Conservation (phyloP, 2,329 filamentous ascomycete species). For the Curvularia verruculosa region DNA sequence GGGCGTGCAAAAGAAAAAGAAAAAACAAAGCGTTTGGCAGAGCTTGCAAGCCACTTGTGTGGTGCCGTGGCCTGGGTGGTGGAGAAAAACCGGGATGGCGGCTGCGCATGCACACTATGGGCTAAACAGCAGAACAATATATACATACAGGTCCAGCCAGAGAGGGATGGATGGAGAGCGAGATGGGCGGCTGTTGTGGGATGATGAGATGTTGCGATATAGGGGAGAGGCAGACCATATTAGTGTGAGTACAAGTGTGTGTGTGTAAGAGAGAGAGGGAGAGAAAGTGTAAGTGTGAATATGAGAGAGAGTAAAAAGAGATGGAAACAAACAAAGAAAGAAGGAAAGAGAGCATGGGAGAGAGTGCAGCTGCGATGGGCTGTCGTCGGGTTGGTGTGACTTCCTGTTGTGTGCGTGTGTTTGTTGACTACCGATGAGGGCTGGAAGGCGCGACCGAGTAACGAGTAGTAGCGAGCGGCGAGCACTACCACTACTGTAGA, state of each 20-base stretch:
- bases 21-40: slow-evolving; percentile 3
- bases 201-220: neutral
- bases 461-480: too few species aligned
- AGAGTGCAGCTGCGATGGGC: neutral
- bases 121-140: slow-evolving; percentile 19
- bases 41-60: slow-evolving; percentile 18
- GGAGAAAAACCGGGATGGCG: slow-evolving; percentile 25
- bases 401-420: slow-evolving; percentile 21
- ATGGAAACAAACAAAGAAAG: too few species aligned
- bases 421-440: slow-evolving; percentile 27
- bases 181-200: slow-evolving; percentile 13
- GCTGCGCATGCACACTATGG: slow-evolving; percentile 1
- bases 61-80: slow-evolving; percentile 6
- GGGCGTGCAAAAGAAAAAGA: slow-evolving; percentile 8
- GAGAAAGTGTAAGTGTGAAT: too few species aligned
- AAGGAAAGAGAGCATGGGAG: slow-evolving; percentile 3
- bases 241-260: too few species aligned
- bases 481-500: too few species aligned
- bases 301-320: too few species aligned
- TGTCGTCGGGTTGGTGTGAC: slow-evolving; percentile 22
- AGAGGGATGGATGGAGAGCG: neutral
- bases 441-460: slow-evolving; percentile 17
- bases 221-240: neutral
- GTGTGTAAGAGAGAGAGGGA: too few species aligned
- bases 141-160: neutral